A percentile compares a stretch with the other conserved stretches of the same genome.
Evolutionary conservation across 1,284 basidiomycete genomes (phyloP).

Genomic region (Cystobasidiaceae sp.): DNA sequence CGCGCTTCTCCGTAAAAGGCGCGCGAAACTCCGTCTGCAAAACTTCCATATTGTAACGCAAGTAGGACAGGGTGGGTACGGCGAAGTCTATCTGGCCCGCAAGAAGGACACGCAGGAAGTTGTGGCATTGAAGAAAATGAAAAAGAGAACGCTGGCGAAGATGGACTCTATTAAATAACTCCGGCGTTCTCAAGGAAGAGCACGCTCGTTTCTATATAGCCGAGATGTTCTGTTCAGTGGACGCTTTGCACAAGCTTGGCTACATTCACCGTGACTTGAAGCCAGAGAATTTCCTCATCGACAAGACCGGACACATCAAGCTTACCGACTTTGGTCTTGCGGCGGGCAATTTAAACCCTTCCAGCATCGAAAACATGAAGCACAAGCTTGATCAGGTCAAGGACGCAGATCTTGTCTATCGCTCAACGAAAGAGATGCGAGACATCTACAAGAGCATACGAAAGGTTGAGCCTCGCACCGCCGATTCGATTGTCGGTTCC

Average conservation of each 20-base stretch:
- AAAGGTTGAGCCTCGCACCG: slow-evolving; percentile 84
- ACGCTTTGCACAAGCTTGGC: slow-evolving; percentile 86
- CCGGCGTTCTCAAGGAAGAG: slow-evolving; percentile 90
- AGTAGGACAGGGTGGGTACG: slow-evolving; percentile 93
- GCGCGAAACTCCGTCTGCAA: slow-evolving; percentile 78
- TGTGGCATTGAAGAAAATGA: slow-evolving; percentile 94
- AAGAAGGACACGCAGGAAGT: slow-evolving; percentile 88
- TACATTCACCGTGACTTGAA: slow-evolving; percentile 98
- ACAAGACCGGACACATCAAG: slow-evolving; percentile 93
- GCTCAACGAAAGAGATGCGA: slow-evolving; percentile 89
- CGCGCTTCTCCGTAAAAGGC: slow-evolving; percentile 76
- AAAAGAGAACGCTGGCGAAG: slow-evolving; percentile 82
- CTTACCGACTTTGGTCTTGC: slow-evolving; percentile 97
- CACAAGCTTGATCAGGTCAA: slow-evolving; percentile 96
- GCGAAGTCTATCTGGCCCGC: slow-evolving; percentile 86
- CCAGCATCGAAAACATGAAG: slow-evolving; percentile 88
- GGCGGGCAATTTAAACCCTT: slow-evolving; percentile 91
- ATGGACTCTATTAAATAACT: slow-evolving; percentile 97
- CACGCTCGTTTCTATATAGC: slow-evolving; percentile 90
- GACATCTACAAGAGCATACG: slow-evolving; percentile 92
- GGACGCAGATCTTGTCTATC: slow-evolving; percentile 81
- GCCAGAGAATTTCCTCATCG: slow-evolving; percentile 98
- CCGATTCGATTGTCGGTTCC: slow-evolving; percentile 95
- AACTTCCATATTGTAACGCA: slow-evolving; percentile 93
- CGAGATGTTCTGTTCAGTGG: slow-evolving; percentile 90